Evolutionary conservation across 352 stramenopile species (phyloP), one percentile per base, ranked within the genome.

Genomic region (Phytophthora sp.): DNA sequence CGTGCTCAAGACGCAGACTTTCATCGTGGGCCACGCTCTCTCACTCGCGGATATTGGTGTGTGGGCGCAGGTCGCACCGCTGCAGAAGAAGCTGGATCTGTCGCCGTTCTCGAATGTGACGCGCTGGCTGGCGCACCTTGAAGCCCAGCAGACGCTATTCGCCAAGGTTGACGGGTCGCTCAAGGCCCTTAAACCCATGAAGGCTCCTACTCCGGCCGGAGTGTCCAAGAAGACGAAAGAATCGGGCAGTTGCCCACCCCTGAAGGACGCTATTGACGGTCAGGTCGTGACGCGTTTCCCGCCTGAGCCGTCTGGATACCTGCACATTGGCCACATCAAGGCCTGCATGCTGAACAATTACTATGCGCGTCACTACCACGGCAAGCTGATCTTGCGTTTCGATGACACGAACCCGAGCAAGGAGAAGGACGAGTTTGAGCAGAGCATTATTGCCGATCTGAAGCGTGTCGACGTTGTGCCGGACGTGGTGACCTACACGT

Each of bases 381-480:
- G 98, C 67, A 98, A 98, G 74, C 79, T 99, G 27, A 96, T 99
- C 54, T 81, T 99, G 26, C 91, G 98, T 23, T 99, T 99, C 64
- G 98, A 99, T 80, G 98, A 99, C 86, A 99, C 98, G 27, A 99
- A 99, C 81, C 98, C 98, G 13, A 96, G 83, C 67, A 99, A 99
- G 78, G 98, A 99, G 86, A 99, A 99, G 80, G 96, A 99, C 56
- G 98, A 99, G 79, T 99, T 98, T 64, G 97, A 99, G 81, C 86
- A 98, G 66, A 97, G 82, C 66, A 98, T 98, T 71, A 61, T 98
- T 24, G 66, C 89, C 21, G 95, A 98, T 64, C 69, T 99, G 11
- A 84, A 82, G 60, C 77, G 78, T 2, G 77, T 98, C 29, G 89
- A 93, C 57, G 89, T 94, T 36, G 79, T 90, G 41, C 79, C 82